A percentile compares a stretch with the other conserved stretches of the same genome.
These are phyloP conservation scores for Pythium apleroticum DNA, from an alignment of 352 stramenopile genomes.

Conservation along the genomic window DNA sequence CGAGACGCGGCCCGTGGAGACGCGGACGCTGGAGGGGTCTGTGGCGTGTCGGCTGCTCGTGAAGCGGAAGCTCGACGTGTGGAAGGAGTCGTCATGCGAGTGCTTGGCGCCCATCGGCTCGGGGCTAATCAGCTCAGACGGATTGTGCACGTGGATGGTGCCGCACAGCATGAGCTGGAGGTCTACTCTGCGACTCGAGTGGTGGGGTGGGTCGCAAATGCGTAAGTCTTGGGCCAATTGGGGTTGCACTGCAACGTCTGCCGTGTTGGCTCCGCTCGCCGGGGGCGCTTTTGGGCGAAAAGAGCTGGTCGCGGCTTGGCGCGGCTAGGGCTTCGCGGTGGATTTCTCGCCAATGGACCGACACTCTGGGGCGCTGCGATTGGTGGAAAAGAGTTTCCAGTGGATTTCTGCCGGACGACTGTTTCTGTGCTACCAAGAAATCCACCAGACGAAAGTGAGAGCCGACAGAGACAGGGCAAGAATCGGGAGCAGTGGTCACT, in stretches of 20 bases:
- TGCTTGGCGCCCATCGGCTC: slow-evolving; percentile 19
- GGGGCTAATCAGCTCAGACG: slow-evolving; percentile 5
- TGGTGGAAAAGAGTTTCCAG: slow-evolving; percentile 13
- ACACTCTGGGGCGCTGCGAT: slow-evolving; percentile 7
- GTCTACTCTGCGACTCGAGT: background rate
- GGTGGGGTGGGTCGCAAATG: slow-evolving; percentile 2
- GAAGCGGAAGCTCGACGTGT: slow-evolving; percentile 5
- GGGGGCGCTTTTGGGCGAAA: slow-evolving; percentile 1
- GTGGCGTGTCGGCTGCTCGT: background rate
- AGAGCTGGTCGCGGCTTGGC: slow-evolving; percentile 17
- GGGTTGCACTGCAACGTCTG: slow-evolving; percentile 12
- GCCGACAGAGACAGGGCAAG: slow-evolving; percentile 13
- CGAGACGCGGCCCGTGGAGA: slow-evolving; percentile 17
- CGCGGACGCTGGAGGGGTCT: slow-evolving; percentile 6
- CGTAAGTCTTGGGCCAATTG: background rate
- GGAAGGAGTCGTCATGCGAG: slow-evolving; percentile 16
- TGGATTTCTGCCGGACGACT: slow-evolving; percentile 28
- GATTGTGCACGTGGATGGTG: slow-evolving; percentile 11
- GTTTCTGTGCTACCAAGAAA: slow-evolving; percentile 25
- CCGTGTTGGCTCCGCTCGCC: slow-evolving; percentile 12
- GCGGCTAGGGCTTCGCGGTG: slow-evolving; percentile 23
- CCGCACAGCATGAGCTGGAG: slow-evolving; percentile 21
- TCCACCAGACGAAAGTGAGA: slow-evolving; percentile 21
- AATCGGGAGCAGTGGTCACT: slow-evolving; percentile 9
- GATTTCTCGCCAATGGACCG: slow-evolving; percentile 23